Evolutionary conservation across 2,329 filamentous ascomycete genomes (phyloP).

Genomic region (Aspergillus novoparasiticus): DNA sequence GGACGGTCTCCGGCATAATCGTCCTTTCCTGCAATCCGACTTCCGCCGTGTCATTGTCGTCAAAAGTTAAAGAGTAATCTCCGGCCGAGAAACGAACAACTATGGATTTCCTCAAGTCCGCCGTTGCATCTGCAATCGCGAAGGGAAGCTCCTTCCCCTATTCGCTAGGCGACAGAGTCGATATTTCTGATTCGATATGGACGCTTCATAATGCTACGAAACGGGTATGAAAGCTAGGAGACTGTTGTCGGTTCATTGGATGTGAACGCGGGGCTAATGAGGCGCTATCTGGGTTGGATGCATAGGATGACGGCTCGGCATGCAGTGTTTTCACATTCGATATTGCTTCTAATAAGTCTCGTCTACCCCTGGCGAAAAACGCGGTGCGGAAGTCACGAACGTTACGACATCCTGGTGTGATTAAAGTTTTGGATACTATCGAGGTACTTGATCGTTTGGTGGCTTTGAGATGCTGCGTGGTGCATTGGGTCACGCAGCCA

Average conservation of each 20-base stretch:
- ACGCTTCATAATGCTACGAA: conserved; percentile 93
- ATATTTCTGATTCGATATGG: conserved; percentile 93
- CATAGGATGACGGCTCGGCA: conserved; percentile 85
- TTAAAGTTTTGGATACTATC: conserved; percentile 91
- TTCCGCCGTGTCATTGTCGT: neutral
- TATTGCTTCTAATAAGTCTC: conserved; percentile 74
- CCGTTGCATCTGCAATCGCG: conserved; percentile 93
- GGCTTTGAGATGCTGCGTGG: neutral
- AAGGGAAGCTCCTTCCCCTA: conserved; percentile 94
- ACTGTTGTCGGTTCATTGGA: neutral
- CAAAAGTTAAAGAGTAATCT: neutral
- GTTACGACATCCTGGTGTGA: conserved; percentile 87
- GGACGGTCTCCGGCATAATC: neutral
- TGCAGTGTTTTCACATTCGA: conserved; percentile 99
- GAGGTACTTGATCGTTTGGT: conserved; percentile 62
- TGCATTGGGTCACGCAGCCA: neutral
- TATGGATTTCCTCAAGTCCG: conserved; percentile 99
- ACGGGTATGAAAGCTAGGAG: conserved; percentile 59
- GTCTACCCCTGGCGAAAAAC: conserved; percentile 86
- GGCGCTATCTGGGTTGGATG: neutral
- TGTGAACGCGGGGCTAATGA: conserved; percentile 16
- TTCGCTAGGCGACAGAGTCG: conserved; percentile 87
- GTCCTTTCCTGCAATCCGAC: neutral
- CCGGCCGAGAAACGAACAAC: conserved; percentile 14
- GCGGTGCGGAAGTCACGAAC: conserved; percentile 92